Evolutionary conservation across 2,329 filamentous ascomycete genomes (phyloP), one percentile per base, ranked within the genome.

Genomic region (Cercospora nicotianae): DNA sequence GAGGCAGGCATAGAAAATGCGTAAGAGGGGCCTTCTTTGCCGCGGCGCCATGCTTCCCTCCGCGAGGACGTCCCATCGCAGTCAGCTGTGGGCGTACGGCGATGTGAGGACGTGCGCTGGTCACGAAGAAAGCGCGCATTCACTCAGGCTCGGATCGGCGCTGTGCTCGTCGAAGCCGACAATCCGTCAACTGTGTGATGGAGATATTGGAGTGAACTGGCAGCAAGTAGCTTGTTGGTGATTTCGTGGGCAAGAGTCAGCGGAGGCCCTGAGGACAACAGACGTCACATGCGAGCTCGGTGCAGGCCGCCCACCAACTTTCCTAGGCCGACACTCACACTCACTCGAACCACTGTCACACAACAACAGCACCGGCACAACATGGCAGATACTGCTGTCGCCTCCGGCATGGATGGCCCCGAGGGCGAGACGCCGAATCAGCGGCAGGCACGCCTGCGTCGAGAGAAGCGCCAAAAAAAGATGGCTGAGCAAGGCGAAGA

Each of bases 401-500:
- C 74, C 58, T 67, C 74, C 10, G 72, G 73, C 60, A 67, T 69
- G 53, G 72, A 72, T 23, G 69, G 68, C 8, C 70, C 73, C 30
- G 72, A 74, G 55, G 72, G 73, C 48, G 81, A 81, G 67, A 81
- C 82, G 7, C 79, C 82, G 2, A 80, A 79, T 10, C 83, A 85
- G 74, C 74, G 79, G 67, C 89, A 92, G 79, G 89, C 90, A 42
- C 88, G 91, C 58, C 83, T 92, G 67, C 90, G 92, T 73, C 92
- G 93, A 79, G 91, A 94, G 79, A 88, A 91, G 45, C 87, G 91
- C 60, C 90, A 93, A 78, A 91, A 91, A 67, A 94, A 94, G 83
- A 89, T 94, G 80, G 87, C 86, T 74, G 87, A 89, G 60, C 89
- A 90, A 68, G 91, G 90, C 66, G 87, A 88, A 18, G 86, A 88